Percentiles rank a stretch among this genome's conserved stretches.
Evolutionary conservation across 805 yeast genomes (phyloP).

Genomic region (Hanseniaspora pseudoguilliermondii): DNA sequence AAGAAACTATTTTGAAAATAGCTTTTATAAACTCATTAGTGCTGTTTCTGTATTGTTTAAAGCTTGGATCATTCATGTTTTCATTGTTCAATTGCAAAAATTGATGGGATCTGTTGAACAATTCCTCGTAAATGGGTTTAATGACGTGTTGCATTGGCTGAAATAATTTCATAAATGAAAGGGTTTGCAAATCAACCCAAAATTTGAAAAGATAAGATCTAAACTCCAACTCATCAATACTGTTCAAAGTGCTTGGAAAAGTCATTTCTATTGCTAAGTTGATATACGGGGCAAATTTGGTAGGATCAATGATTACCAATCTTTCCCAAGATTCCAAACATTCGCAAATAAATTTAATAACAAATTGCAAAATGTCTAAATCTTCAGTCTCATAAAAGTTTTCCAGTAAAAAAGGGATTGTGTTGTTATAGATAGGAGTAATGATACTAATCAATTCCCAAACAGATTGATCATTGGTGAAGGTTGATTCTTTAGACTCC

Average conservation of each 20-base stretch:
- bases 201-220: slow-evolving; percentile 84
- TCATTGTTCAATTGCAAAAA: slow-evolving; percentile 22
- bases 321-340: slow-evolving; percentile 96
- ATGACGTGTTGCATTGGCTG: slow-evolving; percentile 40
- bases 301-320: slow-evolving; percentile 60
- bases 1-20: slow-evolving; percentile 49
- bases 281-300: slow-evolving; percentile 58
- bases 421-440: slow-evolving; percentile 51
- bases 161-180: slow-evolving; percentile 20
- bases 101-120: slow-evolving; percentile 27
- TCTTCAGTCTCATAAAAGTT: slow-evolving; percentile 25
- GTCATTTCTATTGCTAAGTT: slow-evolving; percentile 60
- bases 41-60: slow-evolving; percentile 85
- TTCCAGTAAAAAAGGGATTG: slow-evolving; percentile 41
- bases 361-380: slow-evolving; percentile 48
- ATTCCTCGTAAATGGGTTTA: slow-evolving; percentile 42
- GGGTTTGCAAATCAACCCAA: slow-evolving; percentile 68
- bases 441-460: slow-evolving; percentile 50
- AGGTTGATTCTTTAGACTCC: slow-evolving; percentile 43
- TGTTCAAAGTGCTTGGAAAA: slow-evolving; percentile 27
- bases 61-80: slow-evolving; percentile 61
- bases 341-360: slow-evolving; percentile 70
- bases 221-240: slow-evolving; percentile 58
- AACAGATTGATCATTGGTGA: slow-evolving; percentile 43
- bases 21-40: slow-evolving; percentile 97